Evolutionary conservation across 2,329 filamentous ascomycete species (phyloP).

Genomic region (Tolypocladium tropicale): DNA sequence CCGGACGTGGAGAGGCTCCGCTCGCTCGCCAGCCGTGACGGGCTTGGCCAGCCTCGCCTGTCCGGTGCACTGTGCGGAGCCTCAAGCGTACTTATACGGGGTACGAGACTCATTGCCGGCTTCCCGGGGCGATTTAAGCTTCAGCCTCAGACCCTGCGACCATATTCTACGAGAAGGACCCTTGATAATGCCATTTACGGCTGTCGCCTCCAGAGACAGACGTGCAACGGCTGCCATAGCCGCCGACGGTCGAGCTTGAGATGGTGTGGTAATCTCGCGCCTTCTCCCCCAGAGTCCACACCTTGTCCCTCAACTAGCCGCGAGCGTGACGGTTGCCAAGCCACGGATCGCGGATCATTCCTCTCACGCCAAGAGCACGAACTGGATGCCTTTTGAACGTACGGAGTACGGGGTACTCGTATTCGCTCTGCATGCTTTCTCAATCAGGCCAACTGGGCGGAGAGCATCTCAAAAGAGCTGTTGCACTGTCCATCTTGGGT

Average conservation of each 20-base stretch:
- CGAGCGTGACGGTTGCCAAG: background rate
- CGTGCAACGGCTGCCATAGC: background rate
- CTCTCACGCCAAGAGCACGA: background rate
- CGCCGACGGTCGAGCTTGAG: background rate
- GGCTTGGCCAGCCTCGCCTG: background rate
- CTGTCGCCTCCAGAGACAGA: background rate
- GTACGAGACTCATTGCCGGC: too few species aligned
- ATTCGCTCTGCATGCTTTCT: background rate
- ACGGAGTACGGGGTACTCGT: too few species aligned
- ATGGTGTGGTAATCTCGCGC: background rate
- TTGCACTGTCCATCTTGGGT: background rate
- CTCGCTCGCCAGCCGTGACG: background rate
- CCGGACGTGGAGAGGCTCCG: background rate
- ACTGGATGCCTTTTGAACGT: too few species aligned
- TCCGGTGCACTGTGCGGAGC: background rate
- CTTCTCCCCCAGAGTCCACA: background rate
- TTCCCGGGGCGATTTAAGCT: too few species aligned
- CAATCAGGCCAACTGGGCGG: background rate
- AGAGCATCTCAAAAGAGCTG: background rate
- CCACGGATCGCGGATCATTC: background rate
- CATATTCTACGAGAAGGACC: too few species aligned
- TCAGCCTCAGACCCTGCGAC: too few species aligned
- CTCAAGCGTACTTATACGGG: too few species aligned
- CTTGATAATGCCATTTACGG: background rate
- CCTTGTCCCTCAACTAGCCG: background rate